These are phyloP conservation scores for Pilasporangium apinafurcum DNA, from an alignment of 352 stramenopile genomes.

Conservation along the genomic window DNA sequence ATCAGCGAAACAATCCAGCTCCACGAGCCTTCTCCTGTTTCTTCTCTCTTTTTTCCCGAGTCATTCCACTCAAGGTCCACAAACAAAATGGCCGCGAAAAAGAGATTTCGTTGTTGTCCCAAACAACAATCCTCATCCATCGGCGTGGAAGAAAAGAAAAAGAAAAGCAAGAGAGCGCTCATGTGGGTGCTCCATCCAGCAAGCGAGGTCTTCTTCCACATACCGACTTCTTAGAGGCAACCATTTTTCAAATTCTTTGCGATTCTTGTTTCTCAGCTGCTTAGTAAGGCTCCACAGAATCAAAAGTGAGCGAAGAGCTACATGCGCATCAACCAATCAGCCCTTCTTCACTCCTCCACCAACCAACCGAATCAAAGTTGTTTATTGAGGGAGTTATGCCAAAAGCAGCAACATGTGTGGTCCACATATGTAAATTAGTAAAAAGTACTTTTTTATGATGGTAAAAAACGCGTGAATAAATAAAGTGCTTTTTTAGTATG, in stretches of 20 bases:
- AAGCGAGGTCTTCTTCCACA: constrained; percentile 35
- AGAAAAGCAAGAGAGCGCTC: constrained; percentile 4
- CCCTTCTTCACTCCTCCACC: too few species aligned
- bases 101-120: not conserved
- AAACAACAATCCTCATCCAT: constrained; percentile 39
- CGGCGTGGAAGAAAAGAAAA: constrained; percentile 45
- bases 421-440: not conserved
- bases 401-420: not conserved
- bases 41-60: constrained; percentile 2
- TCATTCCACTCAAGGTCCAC: not conserved
- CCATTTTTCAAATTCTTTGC: constrained; percentile 63
- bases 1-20: not conserved
- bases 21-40: not conserved
- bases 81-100: constrained; percentile 11
- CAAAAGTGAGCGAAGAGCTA: constrained; percentile 12
- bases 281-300: constrained; percentile 59
- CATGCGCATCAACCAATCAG: constrained; percentile 3
- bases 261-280: constrained; percentile 70
- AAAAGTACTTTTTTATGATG: not conserved
- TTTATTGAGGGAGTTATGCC: not conserved
- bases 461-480: too few species aligned
- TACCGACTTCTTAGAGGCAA: constrained; percentile 91
- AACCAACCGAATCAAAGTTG: too few species aligned
- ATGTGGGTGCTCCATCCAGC: constrained; percentile 8
- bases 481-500: constrained; percentile 3